Evolutionary conservation across 176 grass and related monocot genomes (phyloP).

Genomic region (Aegilops tauschii): DNA sequence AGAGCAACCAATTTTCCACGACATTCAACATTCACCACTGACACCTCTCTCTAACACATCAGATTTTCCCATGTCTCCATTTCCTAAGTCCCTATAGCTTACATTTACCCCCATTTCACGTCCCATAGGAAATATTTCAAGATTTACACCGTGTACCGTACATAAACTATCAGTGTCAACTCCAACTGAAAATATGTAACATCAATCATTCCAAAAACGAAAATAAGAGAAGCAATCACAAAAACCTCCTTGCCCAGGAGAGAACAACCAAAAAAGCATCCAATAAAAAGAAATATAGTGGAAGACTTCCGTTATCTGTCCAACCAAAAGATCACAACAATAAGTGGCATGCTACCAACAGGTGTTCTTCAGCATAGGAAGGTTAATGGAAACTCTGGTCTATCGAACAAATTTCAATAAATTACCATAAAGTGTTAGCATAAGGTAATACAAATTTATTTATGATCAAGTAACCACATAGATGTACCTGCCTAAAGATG

Average conservation of each 20-base stretch:
- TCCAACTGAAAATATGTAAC: slow-evolving; percentile 3
- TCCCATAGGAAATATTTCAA: background rate
- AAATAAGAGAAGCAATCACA: background rate
- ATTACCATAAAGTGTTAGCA: background rate
- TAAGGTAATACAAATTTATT: background rate
- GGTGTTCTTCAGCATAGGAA: background rate
- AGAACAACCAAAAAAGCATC: background rate
- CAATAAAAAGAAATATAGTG: background rate
- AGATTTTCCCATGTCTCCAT: background rate
- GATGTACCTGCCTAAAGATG: slow-evolving; percentile 84
- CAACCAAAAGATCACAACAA: background rate
- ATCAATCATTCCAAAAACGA: background rate
- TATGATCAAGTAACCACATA: slow-evolving; percentile 5
- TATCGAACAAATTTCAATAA: background rate
- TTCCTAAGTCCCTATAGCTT: background rate
- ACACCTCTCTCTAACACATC: background rate
- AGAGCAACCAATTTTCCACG: background rate
- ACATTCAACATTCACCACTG: background rate
- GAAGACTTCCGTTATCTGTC: background rate
- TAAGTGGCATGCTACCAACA: background rate
- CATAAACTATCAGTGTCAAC: background rate
- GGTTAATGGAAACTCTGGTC: background rate
- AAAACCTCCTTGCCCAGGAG: background rate
- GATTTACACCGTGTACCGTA: background rate
- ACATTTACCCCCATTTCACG: background rate